Percentiles rank a stretch among this genome's conserved stretches.
These are phyloP conservation scores for Nymphaea thermarum DNA, from an alignment of 164 flowering plant genomes.

Conservation along the genomic window DNA sequence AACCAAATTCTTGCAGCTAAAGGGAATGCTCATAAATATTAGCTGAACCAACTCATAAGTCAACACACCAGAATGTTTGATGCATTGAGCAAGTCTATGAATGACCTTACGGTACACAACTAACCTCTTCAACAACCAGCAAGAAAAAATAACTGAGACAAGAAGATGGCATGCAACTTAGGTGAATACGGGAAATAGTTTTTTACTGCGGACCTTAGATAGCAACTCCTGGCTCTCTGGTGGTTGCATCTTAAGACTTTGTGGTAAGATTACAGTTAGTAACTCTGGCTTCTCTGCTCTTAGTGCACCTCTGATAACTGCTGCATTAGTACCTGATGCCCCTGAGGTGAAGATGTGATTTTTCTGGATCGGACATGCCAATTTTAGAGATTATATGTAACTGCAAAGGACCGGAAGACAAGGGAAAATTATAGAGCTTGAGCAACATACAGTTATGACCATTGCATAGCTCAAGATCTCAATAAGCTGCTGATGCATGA, in stretches of 20 bases:
- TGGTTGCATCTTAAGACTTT: slow-evolving; percentile 84
- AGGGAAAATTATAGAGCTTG: slow-evolving; percentile 3
- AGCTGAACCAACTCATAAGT: too few relatives aligned
- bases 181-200: too few relatives aligned
- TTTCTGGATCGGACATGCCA: slow-evolving; percentile 37
- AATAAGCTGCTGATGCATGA: slow-evolving; percentile 95
- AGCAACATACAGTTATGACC: slow-evolving; percentile 80
- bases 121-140: too few relatives aligned
- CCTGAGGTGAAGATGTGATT: slow-evolving; percentile 97
- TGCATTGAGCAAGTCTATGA: too few relatives aligned
- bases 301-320: slow-evolving; percentile 93
- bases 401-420: background rate
- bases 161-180: too few relatives aligned
- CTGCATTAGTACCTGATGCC: slow-evolving; percentile 98
- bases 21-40: too few relatives aligned
- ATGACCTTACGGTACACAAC: too few relatives aligned
- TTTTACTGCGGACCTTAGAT: slow-evolving; percentile 46
- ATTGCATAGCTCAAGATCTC: slow-evolving; percentile 98
- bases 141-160: too few relatives aligned
- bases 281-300: slow-evolving; percentile 88
- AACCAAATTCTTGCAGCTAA: too few relatives aligned
- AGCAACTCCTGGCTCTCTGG: slow-evolving; percentile 96
- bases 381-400: background rate
- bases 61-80: too few relatives aligned
- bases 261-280: slow-evolving; percentile 94